Base-by-base conservation (phyloP, 2,329 filamentous ascomycete genomes). In the Epicoccum nigrum region DNA sequence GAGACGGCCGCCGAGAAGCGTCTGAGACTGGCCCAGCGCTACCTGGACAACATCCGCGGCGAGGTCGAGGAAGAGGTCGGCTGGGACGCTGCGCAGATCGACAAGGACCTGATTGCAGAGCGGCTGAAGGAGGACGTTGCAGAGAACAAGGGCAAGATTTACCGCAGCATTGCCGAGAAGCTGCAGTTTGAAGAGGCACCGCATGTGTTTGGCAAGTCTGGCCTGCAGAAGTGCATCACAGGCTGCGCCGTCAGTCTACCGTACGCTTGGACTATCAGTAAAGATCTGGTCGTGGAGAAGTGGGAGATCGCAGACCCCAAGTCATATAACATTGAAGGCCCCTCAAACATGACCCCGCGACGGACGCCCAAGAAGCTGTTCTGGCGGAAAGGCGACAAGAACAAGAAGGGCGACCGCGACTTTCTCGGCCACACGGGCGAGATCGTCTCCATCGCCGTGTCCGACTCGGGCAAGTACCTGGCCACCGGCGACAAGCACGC, bases 51-150 rank as follows among this genome's bases (percentile, higher is more conserved):
- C 70, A 86, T 97, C 56, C 86, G 88, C 65, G 83, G 89, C 65
- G 89, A 96, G 62, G 75, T 79, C 20, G 73, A 80, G 51, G 88
- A 95, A 63, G 88, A 91, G 58, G 83, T 82, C 45, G 94, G 92
- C 31, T 99, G 97, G 68, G 92, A 99, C 75, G 94, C 94, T 7
- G 92, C 88, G 63, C 90, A 97, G 45, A 89, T 99, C 51, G 94
- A 97, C 76, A 83, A 88, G 52, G 94, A 99, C 69, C 78, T 97
- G 63, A 92, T 99, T 65, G 92, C 93, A 33, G 90, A 96, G 73
- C 46, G 70, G 25, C 78, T 99, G 64, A 86, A 93, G 74, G 91
- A 97, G 75, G 94, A 97, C 71, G 90, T 94, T 34, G 86, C 94
- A 44, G 94, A 97, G 76, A 85, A 85, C 48, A 97, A 97, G 77